Evolutionary conservation across 225 moss, liverwort and hornwort genomes (phyloP).

Genomic region (Rhytidiadelphus loreus): DNA sequence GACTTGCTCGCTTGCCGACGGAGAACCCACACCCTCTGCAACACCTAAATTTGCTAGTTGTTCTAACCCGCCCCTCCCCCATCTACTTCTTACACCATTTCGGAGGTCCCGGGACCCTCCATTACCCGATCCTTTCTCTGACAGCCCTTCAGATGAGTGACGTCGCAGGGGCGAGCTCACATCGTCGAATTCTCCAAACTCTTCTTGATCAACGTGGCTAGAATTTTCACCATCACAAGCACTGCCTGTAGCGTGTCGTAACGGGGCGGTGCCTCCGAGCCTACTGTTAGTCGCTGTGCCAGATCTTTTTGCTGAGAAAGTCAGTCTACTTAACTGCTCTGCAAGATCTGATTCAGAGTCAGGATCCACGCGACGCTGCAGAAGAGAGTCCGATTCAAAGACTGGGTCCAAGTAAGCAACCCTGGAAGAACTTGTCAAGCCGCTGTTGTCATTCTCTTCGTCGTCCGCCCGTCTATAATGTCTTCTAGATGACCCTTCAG

Average conservation of each 20-base stretch:
- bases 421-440: conserved; percentile 16
- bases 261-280: not conserved
- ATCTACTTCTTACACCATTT: conserved; percentile 7
- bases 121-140: conserved; percentile 1
- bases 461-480: not conserved
- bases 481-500: not conserved
- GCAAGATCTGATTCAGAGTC: conserved; percentile 21
- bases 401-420: conserved; percentile 5
- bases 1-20: conserved; percentile 5
- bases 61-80: conserved; percentile 20
- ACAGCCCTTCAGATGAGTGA: conserved; percentile 1
- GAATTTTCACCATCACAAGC: conserved; percentile 1
- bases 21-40: conserved; percentile 1
- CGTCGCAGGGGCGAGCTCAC: conserved; percentile 15
- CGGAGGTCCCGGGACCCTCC: not conserved
- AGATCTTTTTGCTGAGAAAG: conserved; percentile 9
- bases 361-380: not conserved
- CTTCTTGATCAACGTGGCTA: conserved; percentile 5
- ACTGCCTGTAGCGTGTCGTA: not conserved
- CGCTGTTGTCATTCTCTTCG: conserved; percentile 13
- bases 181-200: conserved; percentile 14
- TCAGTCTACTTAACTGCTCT: conserved; percentile 29
- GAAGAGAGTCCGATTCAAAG: conserved; percentile 1
- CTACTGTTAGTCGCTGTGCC: not conserved
- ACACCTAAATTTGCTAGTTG: conserved; percentile 11